Percentiles rank a stretch among this genome's conserved stretches.
These are phyloP conservation scores for Debaryomyces subglobosus DNA, from an alignment of 1,139 yeast genomes.

Conservation along the genomic window DNA sequence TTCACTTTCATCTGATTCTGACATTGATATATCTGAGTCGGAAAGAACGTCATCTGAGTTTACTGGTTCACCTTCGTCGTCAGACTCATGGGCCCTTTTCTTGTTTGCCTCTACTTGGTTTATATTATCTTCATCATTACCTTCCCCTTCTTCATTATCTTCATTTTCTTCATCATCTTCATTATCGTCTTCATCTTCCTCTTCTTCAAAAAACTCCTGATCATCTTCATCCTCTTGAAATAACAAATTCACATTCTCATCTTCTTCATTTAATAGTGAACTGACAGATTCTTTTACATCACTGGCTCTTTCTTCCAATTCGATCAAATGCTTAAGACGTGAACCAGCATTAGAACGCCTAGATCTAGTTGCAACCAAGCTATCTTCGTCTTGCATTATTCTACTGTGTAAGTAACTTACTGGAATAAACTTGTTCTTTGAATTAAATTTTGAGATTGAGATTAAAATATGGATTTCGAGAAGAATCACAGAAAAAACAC, in stretches of 20 bases:
- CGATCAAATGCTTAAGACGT: constrained; percentile 70
- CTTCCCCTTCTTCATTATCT: constrained; percentile 28
- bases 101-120: constrained; percentile 19
- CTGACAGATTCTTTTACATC: constrained; percentile 36
- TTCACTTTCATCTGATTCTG: constrained; percentile 60
- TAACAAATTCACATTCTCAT: constrained; percentile 71
- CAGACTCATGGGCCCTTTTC: constrained; percentile 10
- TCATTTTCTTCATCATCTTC: constrained; percentile 42
- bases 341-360: constrained; percentile 92
- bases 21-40: constrained; percentile 54
- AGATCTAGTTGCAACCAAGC: constrained; percentile 69
- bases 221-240: constrained; percentile 88
- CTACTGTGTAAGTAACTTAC: not conserved
- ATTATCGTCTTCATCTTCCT: constrained; percentile 44
- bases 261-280: constrained; percentile 56
- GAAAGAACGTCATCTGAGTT: constrained; percentile 52
- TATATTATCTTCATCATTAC: constrained; percentile 17
- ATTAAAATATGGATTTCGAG: not conserved
- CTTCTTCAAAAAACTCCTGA: constrained; percentile 61
- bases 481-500: not conserved
- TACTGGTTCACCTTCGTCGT: constrained; percentile 22
- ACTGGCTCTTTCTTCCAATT: constrained; percentile 58
- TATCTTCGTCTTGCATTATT: constrained; percentile 35
- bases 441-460: not conserved
- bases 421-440: not conserved